Evolutionary conservation across 371 early-diverging fungal genomes (phyloP).

Genomic region (Mucor mucedo): DNA sequence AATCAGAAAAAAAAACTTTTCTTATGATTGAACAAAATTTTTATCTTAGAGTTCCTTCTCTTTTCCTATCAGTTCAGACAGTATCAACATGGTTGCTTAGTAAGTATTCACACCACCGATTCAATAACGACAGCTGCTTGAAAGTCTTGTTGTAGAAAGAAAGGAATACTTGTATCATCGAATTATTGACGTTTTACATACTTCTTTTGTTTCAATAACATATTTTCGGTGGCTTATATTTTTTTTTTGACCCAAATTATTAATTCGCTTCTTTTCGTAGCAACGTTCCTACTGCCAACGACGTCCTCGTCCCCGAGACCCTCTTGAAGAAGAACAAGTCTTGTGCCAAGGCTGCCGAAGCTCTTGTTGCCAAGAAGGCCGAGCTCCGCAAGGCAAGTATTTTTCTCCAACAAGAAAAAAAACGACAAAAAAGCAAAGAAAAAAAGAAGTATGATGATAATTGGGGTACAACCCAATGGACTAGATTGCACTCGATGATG

Average conservation of each 20-base stretch:
- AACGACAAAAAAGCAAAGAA: not conserved
- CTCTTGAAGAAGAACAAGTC: slow-evolving; percentile 96
- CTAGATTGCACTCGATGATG: slow-evolving; percentile 58
- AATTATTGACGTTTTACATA: not conserved
- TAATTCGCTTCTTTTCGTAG: slow-evolving; percentile 22
- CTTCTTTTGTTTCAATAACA: not conserved
- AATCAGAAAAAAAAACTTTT: not conserved
- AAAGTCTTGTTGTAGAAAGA: not conserved
- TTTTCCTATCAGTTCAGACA: slow-evolving; percentile 39
- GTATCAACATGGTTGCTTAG: slow-evolving; percentile 45
- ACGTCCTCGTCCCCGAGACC: slow-evolving; percentile 92
- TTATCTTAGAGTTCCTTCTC: slow-evolving; percentile 26
- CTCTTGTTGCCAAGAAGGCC: slow-evolving; percentile 68
- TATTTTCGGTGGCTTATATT: slow-evolving; percentile 19
- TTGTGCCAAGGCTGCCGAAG: slow-evolving; percentile 83
- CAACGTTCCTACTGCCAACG: slow-evolving; percentile 65
- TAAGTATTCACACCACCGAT: slow-evolving; percentile 56
- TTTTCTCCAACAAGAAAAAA: slow-evolving; percentile 1
- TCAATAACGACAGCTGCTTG: slow-evolving; percentile 50
- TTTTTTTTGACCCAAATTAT: not conserved
- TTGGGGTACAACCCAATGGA: slow-evolving; percentile 27
- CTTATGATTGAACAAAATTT: slow-evolving; percentile 19
- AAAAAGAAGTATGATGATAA: slow-evolving; percentile 22
- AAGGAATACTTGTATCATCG: not conserved
- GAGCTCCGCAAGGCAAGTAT: slow-evolving; percentile 68